These are phyloP conservation scores for Colletotrichum tamarilloi DNA, from an alignment of 2,329 filamentous ascomycete species.

Conservation along the genomic window DNA sequence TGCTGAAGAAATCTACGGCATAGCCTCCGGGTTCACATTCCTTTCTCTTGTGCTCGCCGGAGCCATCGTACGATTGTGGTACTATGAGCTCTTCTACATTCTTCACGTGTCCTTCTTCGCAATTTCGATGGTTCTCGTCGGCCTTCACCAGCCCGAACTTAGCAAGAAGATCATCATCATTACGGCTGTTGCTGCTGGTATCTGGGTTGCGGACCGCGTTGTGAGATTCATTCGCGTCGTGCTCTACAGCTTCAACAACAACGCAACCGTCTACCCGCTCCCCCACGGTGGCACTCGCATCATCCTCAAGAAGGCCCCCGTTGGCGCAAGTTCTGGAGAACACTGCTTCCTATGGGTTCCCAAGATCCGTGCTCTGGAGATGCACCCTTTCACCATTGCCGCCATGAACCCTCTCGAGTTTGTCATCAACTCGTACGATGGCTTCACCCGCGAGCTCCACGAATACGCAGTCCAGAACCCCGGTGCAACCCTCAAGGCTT, in stretches of 20 bases:
- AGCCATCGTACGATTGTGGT: constrained; percentile 55
- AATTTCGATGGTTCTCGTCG: constrained; percentile 58
- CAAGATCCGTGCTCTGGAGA: constrained; percentile 64
- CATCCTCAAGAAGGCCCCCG: constrained; percentile 60
- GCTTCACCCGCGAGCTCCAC: constrained; percentile 64
- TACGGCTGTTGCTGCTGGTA: constrained; percentile 52
- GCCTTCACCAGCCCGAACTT: constrained; percentile 63
- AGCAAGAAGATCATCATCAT: constrained; percentile 54
- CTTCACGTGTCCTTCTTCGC: constrained; percentile 62
- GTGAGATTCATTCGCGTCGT: constrained; percentile 57
- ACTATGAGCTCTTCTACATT: constrained; percentile 68
- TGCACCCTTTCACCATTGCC: constrained; percentile 73
- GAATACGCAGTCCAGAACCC: constrained; percentile 55
- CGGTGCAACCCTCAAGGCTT: constrained; percentile 54
- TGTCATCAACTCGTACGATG: constrained; percentile 66
- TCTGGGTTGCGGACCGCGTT: constrained; percentile 64
- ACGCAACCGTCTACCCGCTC: constrained; percentile 63
- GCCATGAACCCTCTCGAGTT: constrained; percentile 65
- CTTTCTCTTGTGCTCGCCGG: constrained; percentile 56
- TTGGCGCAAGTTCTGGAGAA: constrained; percentile 61
- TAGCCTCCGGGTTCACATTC: constrained; percentile 59
- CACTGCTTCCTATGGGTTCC: constrained; percentile 76
- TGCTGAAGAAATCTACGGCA: constrained; percentile 57
- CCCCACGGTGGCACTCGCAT: constrained; percentile 65
- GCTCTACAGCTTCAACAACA: constrained; percentile 60